phyloP scores from a whole-genome alignment of 495 filamentous ascomycete species.

The Apodospora peruviana region DNA sequence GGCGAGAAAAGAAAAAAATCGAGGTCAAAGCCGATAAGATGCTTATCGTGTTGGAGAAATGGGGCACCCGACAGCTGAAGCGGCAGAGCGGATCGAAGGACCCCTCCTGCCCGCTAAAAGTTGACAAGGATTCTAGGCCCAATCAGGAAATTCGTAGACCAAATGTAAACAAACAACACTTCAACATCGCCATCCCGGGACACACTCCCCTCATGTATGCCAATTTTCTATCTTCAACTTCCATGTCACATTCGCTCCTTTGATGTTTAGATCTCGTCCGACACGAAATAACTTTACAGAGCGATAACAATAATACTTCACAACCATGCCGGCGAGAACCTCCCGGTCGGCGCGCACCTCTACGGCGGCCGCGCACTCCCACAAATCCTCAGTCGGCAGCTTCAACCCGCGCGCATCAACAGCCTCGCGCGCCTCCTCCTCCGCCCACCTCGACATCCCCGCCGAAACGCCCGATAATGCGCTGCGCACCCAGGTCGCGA shows the following conservation, averaged over 20 bases:
- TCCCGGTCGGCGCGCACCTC: conserved; percentile 59
- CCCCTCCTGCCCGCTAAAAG: conserved; percentile 8
- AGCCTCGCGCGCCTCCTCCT: conserved; percentile 54
- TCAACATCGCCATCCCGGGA: background rate
- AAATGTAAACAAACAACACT: conserved; percentile 24
- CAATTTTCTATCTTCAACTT: too few relatives aligned
- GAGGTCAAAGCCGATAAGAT: conserved; percentile 14
- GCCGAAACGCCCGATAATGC: conserved; percentile 65
- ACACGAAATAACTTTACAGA: background rate
- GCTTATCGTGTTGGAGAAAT: conserved; percentile 11
- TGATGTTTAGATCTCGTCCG: background rate
- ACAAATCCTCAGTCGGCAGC: conserved; percentile 54
- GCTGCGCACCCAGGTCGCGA: conserved; percentile 69
- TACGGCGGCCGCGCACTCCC: conserved; percentile 41
- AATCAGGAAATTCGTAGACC: conserved; percentile 10
- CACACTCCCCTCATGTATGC: background rate
- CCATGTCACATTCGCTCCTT: background rate
- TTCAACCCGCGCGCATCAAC: conserved; percentile 45
- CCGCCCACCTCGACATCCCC: conserved; percentile 57
- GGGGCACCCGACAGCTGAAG: conserved; percentile 3
- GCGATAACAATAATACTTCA: background rate
- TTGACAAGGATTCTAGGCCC: conserved; percentile 10
- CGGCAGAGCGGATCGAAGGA: background rate
- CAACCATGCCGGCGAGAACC: conserved; percentile 19
- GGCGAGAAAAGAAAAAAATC: conserved; percentile 9